phyloP scores from a whole-genome alignment of 2,329 filamentous ascomycete genomes.

The Myriosclerotinia duriaeana region DNA sequence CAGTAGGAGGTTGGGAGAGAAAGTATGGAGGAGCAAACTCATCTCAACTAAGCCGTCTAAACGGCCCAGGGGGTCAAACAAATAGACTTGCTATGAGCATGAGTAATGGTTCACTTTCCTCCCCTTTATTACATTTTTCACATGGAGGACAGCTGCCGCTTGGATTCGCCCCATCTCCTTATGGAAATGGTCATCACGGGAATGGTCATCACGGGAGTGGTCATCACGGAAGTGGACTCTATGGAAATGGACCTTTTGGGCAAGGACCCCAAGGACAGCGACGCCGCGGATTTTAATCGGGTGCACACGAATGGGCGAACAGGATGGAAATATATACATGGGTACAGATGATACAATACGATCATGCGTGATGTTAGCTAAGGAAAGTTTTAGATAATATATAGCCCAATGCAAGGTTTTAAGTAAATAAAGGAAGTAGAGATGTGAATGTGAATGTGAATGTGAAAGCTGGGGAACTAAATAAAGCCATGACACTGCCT shows the following conservation, averaged over 20 bases:
- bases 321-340: background rate
- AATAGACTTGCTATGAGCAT: slow-evolving; percentile 1
- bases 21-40: too few species aligned
- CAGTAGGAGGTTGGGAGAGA: background rate
- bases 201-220: background rate
- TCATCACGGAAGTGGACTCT: background rate
- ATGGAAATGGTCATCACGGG: background rate
- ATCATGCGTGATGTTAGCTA: background rate
- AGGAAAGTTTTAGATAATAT: background rate
- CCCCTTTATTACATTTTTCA: background rate
- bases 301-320: background rate
- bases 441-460: background rate
- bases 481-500: background rate
- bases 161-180: background rate
- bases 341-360: background rate
- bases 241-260: background rate
- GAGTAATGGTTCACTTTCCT: background rate
- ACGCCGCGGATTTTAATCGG: background rate
- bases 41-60: background rate
- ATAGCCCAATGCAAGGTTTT: background rate
- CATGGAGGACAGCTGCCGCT: background rate
- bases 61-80: background rate
- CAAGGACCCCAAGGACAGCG: background rate
- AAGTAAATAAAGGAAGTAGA: background rate
- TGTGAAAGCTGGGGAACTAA: background rate